Evolutionary conservation across 208 protist species (phyloP).

Genomic region (Leishmania tarentolae): DNA sequence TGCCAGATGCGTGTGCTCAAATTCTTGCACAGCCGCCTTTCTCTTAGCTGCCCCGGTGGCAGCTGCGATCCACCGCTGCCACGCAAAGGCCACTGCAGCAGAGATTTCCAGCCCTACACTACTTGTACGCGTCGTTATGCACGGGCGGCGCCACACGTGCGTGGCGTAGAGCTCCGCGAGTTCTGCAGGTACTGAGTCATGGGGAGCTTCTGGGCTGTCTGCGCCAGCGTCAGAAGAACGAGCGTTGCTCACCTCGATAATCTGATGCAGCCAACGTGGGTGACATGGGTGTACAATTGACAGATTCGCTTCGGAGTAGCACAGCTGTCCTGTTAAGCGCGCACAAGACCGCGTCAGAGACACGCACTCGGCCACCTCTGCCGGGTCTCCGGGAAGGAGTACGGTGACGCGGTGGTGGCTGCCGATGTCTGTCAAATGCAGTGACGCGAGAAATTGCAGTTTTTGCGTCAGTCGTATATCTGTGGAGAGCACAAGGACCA

Average conservation of each 20-base stretch:
- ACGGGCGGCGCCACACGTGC: constrained; percentile 25
- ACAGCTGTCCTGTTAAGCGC: neutral
- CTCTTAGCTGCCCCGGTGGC: neutral
- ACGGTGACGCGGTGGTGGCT: constrained; percentile 28
- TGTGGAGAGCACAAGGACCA: constrained; percentile 18
- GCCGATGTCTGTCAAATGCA: constrained; percentile 26
- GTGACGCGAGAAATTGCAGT: constrained; percentile 32
- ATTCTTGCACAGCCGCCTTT: neutral
- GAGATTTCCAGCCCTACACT: constrained; percentile 12
- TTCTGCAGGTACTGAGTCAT: neutral
- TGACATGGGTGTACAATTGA: neutral
- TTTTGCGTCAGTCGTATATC: constrained; percentile 14
- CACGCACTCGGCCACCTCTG: constrained; percentile 25
- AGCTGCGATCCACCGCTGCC: neutral
- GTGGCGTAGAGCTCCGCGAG: constrained; percentile 15
- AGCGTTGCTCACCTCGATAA: constrained; percentile 27
- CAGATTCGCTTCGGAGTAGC: neutral
- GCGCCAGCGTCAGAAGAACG: neutral
- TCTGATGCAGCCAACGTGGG: constrained; percentile 20
- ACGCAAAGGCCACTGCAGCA: neutral
- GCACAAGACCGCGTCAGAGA: constrained; percentile 26
- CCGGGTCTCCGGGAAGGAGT: constrained; percentile 22
- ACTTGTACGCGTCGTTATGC: constrained; percentile 19
- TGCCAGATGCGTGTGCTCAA: neutral
- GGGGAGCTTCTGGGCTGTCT: neutral